Base-by-base conservation (phyloP, 805 yeast genomes). In the Suhomyces pyralidae region DNA sequence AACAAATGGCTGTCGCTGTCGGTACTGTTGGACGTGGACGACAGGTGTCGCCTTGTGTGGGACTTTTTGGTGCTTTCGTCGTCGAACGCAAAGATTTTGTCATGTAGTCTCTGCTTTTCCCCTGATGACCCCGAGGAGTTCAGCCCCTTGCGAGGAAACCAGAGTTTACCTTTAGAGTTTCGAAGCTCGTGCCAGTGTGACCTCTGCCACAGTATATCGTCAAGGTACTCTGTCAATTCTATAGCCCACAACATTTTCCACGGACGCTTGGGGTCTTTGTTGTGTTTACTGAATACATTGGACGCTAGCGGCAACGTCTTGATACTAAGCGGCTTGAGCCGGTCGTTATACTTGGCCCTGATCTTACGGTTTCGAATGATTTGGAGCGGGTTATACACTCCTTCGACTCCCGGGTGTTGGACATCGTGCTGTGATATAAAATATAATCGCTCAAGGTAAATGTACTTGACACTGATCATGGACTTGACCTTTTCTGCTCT, bases 301-400 rank as follows among this genome's bases (percentile, higher is more conserved):
- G 88, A 84, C 2, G 90, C 84, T n/a, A 81, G 66, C 12, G 88
- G 88, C 5, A 84, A 65, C 7, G 79, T 73, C 51, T 79, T 76
- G 26, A 79, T 66, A 0, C 77, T 66, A 10, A 80, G 61, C 3
- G 74, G 71, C 40, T 77, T 74, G 2, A 81, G 78, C 34, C 72
- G 70, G 52, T 80, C 81, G 48, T 76, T 77, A 59, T 80, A 71
- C 59, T 79, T 79, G 52, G 78, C 77, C 50, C 88, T 67, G 3
- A 85, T 63, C 58, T 76, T 76, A 53, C 96, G 76, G 67, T 90
- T 86, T 52, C 97, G 71, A 25, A 90, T 82, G n/a, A 85, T 79
- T 67, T 89, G 96, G 44, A 90, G 70, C 3, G 97, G 97, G 63
- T 90, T 90, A 71, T 85, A 90, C 3, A 81, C 79, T 2, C 86